Percentiles rank a stretch among this genome's conserved stretches.
phyloP scores from a whole-genome alignment of 1,284 basidiomycete species.

The Agaricales sp. region DNA sequence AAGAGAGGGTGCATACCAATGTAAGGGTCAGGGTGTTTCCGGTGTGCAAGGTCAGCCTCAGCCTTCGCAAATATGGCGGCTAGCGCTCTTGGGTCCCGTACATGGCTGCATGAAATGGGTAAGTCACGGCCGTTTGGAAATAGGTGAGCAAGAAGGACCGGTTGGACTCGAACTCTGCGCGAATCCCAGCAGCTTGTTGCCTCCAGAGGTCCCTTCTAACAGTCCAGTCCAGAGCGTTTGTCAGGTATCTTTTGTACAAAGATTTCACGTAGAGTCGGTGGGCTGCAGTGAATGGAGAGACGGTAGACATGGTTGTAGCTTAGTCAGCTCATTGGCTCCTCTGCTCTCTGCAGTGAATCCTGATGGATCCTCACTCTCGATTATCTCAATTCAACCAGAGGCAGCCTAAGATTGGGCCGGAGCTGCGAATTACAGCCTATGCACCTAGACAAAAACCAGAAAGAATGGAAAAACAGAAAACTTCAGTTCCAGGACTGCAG shows the following conservation, averaged over 20 bases:
- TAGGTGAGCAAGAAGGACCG: slow-evolving; percentile 46
- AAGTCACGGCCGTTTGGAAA: slow-evolving; percentile 5
- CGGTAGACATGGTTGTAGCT: slow-evolving; percentile 28
- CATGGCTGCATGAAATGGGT: slow-evolving; percentile 43
- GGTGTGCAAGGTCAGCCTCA: slow-evolving; percentile 62
- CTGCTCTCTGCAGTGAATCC: slow-evolving; percentile 3
- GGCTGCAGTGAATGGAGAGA: slow-evolving; percentile 64
- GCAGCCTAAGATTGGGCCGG: slow-evolving; percentile 55
- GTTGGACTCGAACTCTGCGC: slow-evolving; percentile 89
- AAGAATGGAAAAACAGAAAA: background rate
- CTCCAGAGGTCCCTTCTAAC: slow-evolving; percentile 83
- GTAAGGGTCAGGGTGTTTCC: slow-evolving; percentile 85
- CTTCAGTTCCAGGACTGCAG: background rate
- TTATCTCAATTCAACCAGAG: slow-evolving; percentile 64
- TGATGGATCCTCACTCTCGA: slow-evolving; percentile 69
- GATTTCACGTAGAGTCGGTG: slow-evolving; percentile 87
- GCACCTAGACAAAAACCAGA: background rate
- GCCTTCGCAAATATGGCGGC: slow-evolving; percentile 75
- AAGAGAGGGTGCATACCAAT: slow-evolving; percentile 44
- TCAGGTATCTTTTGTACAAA: slow-evolving; percentile 81
- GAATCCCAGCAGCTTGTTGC: slow-evolving; percentile 70
- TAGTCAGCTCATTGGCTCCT: background rate
- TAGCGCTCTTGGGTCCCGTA: slow-evolving; percentile 81
- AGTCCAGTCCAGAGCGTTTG: slow-evolving; percentile 84
- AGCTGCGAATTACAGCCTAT: background rate